These are phyloP conservation scores for Nepenthes alata DNA, from an alignment of 179 eudicot genomes.

Conservation along the genomic window DNA sequence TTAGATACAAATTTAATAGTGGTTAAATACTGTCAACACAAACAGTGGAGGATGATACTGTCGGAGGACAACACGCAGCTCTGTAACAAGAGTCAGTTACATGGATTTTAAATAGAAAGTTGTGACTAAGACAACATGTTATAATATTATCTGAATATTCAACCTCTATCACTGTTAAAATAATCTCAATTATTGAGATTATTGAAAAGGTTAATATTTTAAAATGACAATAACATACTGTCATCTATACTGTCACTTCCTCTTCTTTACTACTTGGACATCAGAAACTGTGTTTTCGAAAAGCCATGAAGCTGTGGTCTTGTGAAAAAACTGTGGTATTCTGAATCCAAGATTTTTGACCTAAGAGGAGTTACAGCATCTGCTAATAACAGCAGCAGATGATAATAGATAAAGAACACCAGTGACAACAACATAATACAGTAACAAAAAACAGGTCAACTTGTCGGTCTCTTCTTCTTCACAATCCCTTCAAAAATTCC, in stretches of 20 bases:
- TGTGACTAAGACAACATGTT: no score
- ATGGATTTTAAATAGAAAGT: no score
- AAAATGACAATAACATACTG: background rate
- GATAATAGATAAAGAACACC: background rate
- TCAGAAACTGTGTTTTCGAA: background rate
- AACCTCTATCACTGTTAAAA: no score
- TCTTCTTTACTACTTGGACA: background rate
- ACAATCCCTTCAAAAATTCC: slow-evolving; percentile 79
- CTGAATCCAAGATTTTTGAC: background rate
- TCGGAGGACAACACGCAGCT: no score
- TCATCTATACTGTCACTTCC: background rate
- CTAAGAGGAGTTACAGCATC: background rate
- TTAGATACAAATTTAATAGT: no score
- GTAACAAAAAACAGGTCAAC: no score
- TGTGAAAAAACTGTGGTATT: background rate
- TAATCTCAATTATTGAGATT: no score
- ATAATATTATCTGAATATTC: no score
- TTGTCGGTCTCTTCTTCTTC: slow-evolving; percentile 18
- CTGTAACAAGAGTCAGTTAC: no score
- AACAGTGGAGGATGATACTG: no score
- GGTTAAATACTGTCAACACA: no score
- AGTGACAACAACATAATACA: background rate
- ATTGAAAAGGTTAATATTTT: no score
- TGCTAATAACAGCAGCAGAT: background rate
- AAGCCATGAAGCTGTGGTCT: background rate